Percentiles rank a stretch among this genome's conserved stretches.
These are phyloP conservation scores for Mortierella sp. DNA, from an alignment of 371 early-diverging fungal species.

Conservation along the genomic window DNA sequence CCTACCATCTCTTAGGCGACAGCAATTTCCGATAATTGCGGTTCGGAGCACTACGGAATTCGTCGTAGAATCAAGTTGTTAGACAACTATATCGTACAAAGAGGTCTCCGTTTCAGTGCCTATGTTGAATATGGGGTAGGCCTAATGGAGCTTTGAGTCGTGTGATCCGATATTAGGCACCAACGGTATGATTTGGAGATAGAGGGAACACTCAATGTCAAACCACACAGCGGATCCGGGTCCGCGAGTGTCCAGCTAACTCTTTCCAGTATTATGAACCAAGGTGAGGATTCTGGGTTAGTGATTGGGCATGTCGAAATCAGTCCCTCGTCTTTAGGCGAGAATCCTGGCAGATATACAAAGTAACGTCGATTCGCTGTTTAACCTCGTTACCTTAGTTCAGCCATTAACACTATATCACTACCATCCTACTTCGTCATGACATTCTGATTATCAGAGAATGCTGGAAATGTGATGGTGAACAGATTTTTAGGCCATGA, in stretches of 20 bases:
- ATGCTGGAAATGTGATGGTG: no score
- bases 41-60: constrained; percentile 29
- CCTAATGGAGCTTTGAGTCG: neutral
- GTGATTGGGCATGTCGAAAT: constrained; percentile 41
- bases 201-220: constrained; percentile 29
- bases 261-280: constrained; percentile 20
- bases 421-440: no score
- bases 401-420: no score
- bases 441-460: neutral
- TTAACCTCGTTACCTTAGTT: no score
- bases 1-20: constrained; percentile 9
- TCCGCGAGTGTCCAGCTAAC: constrained; percentile 13
- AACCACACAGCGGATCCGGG: constrained; percentile 31
- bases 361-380: no score
- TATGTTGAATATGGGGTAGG: constrained; percentile 40
- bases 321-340: constrained; percentile 3
- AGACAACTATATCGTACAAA: constrained; percentile 12
- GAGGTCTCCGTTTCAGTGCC: constrained; percentile 37
- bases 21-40: constrained; percentile 22
- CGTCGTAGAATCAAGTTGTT: constrained; percentile 33
- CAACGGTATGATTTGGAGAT: constrained; percentile 29
- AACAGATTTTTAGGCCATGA: no score
- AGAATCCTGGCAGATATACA: no score
- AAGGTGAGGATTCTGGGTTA: constrained; percentile 25
- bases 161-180: no score